phyloP scores from a whole-genome alignment of 345 rosid species.

The Brassica nigra region DNA sequence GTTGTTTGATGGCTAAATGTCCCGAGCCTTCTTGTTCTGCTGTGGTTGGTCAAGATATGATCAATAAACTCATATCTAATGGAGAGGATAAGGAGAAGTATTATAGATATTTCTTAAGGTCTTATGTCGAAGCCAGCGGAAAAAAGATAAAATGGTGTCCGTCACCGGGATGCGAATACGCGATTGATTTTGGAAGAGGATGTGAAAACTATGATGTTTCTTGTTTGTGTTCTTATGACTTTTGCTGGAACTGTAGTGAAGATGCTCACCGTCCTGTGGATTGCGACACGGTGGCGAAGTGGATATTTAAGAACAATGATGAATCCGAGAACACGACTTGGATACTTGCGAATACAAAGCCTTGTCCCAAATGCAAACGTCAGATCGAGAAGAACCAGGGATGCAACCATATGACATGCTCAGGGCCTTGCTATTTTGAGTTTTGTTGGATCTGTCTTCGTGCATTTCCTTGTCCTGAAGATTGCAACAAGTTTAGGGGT shows the following conservation, averaged over 20 bases:
- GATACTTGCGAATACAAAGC: slow-evolving; percentile 38
- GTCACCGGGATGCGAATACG: slow-evolving; percentile 87
- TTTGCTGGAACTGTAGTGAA: slow-evolving; percentile 36
- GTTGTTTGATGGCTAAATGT: slow-evolving; percentile 31
- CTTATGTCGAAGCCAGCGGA: slow-evolving; percentile 73
- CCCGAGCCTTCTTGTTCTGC: slow-evolving; percentile 35
- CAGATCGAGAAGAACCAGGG: slow-evolving; percentile 35
- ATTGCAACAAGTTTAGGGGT: slow-evolving; percentile 40
- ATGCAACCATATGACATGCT: slow-evolving; percentile 35
- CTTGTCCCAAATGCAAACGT: slow-evolving; percentile 39
- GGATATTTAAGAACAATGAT: slow-evolving; percentile 19
- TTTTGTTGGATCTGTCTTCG: slow-evolving; percentile 37
- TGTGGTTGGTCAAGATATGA: slow-evolving; percentile 34
- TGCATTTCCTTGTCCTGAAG: not conserved
- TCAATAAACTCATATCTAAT: not conserved
- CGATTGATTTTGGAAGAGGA: slow-evolving; percentile 26
- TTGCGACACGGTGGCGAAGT: slow-evolving; percentile 27
- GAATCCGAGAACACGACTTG: slow-evolving; percentile 35
- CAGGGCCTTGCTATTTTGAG: not conserved
- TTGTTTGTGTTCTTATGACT: slow-evolving; percentile 30
- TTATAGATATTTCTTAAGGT: slow-evolving; percentile 34
- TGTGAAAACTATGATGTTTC: slow-evolving; percentile 23
- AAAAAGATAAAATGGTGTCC: slow-evolving; percentile 98
- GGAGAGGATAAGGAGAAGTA: slow-evolving; percentile 21
- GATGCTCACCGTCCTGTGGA: slow-evolving; percentile 39